Conservation (phyloP, 768 basidiomycete species). For the Auricularia sp. region DNA sequence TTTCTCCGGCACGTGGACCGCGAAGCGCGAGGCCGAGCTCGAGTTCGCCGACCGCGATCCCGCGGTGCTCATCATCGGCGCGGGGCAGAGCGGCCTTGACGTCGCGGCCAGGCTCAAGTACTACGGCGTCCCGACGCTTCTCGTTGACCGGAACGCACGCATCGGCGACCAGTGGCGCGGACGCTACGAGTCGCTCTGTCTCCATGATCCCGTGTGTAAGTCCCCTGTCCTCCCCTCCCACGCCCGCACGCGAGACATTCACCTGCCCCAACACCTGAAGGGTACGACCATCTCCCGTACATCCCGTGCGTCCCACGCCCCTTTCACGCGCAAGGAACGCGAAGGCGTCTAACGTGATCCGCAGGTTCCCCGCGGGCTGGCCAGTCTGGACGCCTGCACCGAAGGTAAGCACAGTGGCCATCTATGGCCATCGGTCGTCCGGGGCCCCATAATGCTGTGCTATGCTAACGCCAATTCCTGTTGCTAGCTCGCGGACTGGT, state of each 20-base stretch:
- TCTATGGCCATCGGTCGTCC: not conserved
- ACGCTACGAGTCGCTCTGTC: constrained; percentile 54
- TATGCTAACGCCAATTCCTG: not conserved
- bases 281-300: constrained; percentile 51
- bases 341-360: not conserved
- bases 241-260: too few relatives aligned
- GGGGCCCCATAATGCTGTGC: not conserved
- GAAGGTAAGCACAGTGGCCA: constrained; percentile 19
- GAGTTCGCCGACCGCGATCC: constrained; percentile 43
- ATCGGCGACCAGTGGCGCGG: constrained; percentile 60
- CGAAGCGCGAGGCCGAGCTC: constrained; percentile 29
- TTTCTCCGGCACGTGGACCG: constrained; percentile 48
- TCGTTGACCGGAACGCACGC: constrained; percentile 51
- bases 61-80: constrained; percentile 50
- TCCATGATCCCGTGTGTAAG: constrained; percentile 62
- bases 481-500: constrained; percentile 51
- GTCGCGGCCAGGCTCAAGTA: constrained; percentile 55
- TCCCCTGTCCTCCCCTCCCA: constrained; percentile 6
- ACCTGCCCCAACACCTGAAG: constrained; percentile 15
- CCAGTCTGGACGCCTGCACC: constrained; percentile 46
- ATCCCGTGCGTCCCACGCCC: constrained; percentile 33
- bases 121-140: constrained; percentile 41
- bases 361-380: constrained; percentile 50
- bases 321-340: constrained; percentile 10
- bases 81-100: constrained; percentile 54